A percentile compares a stretch with the other conserved stretches of the same genome.
phyloP scores from a whole-genome alignment of 345 rosid genomes.

The Populus euphratica region DNA sequence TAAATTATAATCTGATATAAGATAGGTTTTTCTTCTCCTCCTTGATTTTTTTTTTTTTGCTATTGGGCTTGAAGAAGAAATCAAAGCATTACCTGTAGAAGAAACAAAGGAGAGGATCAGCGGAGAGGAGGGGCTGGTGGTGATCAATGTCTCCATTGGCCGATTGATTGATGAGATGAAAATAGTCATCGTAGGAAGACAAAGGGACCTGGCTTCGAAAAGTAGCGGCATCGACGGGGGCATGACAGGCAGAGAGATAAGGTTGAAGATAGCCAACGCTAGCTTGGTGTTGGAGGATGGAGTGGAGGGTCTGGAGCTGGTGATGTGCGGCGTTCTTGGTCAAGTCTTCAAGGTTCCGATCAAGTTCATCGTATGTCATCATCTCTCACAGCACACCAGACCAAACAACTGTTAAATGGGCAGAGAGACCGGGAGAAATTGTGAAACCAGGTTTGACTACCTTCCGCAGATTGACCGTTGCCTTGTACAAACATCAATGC shows the following conservation, averaged over 20 bases:
- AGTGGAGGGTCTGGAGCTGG: conserved; percentile 41
- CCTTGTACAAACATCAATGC: too few species aligned
- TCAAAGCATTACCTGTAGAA: conserved; percentile 33
- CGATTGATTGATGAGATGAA: conserved; percentile 33
- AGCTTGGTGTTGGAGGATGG: conserved; percentile 41
- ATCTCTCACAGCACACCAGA: too few species aligned
- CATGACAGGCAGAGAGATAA: conserved; percentile 17
- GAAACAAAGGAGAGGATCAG: conserved; percentile 45
- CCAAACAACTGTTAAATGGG: background rate
- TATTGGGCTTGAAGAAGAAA: background rate
- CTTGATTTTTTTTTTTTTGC: background rate
- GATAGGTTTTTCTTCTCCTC: too few species aligned
- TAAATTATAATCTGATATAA: too few species aligned
- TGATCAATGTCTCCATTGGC: conserved; percentile 21
- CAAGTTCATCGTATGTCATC: conserved; percentile 29
- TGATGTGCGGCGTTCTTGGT: conserved; percentile 31
- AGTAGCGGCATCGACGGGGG: conserved; percentile 22
- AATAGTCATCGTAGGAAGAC: conserved; percentile 44
- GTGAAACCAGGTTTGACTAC: too few species aligned
- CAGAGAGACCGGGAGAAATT: background rate
- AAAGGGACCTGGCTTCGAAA: conserved; percentile 37
- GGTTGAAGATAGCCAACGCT: conserved; percentile 36
- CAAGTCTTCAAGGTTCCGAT: conserved; percentile 35
- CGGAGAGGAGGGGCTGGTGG: conserved; percentile 29
- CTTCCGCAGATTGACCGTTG: too few species aligned